A percentile compares a stretch with the other conserved stretches of the same genome.
Conservation (phyloP, 73 alveolate species). For the Tetrahymena malaccensis region DNA sequence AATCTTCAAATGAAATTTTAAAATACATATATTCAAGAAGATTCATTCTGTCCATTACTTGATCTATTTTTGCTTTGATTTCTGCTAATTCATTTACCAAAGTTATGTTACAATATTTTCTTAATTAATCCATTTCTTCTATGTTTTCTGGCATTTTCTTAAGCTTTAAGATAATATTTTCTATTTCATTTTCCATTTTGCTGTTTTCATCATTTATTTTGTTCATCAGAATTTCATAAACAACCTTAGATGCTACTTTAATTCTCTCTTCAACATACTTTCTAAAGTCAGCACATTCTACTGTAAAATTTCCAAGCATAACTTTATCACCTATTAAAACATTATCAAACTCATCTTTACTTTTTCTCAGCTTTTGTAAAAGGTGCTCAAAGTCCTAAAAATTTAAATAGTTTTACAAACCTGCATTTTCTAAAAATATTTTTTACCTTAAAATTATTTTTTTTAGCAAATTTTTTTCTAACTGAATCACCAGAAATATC, state of each 20-base stretch:
- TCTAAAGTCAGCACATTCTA: conserved; percentile 4
- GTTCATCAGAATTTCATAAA: conserved; percentile 42
- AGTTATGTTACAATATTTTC: conserved; percentile 41
- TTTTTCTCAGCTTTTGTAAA: neutral
- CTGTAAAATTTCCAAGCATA: neutral
- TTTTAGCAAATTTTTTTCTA: neutral
- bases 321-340: neutral
- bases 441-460: neutral
- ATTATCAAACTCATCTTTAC: neutral
- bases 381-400: neutral
- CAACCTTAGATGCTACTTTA: conserved; percentile 7
- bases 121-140: conserved; percentile 60
- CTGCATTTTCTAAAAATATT: neutral
- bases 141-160: conserved; percentile 61
- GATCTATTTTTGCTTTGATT: conserved; percentile 40
- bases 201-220: conserved; percentile 50
- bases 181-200: conserved; percentile 58
- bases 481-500: neutral
- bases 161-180: conserved; percentile 45
- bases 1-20: conserved; percentile 49
- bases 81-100: conserved; percentile 50
- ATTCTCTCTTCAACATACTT: neutral
- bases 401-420: neutral
- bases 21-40: conserved; percentile 58
- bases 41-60: conserved; percentile 53